Conservation (phyloP, 2,329 filamentous ascomycete species). For the Aspergillus brasiliensis region DNA sequence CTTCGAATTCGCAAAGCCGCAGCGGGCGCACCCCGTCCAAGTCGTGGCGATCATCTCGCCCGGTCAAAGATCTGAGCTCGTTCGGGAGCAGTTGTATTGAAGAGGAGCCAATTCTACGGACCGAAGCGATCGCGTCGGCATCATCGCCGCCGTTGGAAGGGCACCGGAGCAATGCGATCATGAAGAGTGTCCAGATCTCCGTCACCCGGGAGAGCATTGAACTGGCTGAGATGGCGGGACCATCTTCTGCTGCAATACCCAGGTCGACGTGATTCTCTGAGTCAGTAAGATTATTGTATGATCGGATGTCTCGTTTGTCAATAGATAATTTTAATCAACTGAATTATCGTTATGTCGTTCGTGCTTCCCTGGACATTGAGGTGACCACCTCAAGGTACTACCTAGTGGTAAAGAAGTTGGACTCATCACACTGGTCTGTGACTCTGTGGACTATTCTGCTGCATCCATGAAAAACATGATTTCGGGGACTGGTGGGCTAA, state of each 20-base stretch:
- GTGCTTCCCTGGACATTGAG: too few relatives aligned
- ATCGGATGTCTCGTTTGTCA: background rate
- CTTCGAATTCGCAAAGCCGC: constrained; percentile 12
- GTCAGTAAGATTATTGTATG: background rate
- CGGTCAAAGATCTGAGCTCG: background rate
- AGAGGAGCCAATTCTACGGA: background rate
- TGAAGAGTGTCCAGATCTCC: constrained; percentile 21
- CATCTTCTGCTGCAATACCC: background rate
- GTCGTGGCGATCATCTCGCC: background rate
- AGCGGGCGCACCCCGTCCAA: background rate
- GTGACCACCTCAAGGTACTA: too few relatives aligned
- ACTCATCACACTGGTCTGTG: too few relatives aligned
- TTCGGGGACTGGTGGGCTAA: too few relatives aligned
- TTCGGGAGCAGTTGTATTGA: background rate
- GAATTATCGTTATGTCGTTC: too few relatives aligned
- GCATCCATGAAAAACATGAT: too few relatives aligned
- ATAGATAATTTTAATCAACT: too few relatives aligned
- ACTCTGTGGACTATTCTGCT: too few relatives aligned
- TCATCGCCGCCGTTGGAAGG: background rate
- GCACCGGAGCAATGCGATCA: background rate
- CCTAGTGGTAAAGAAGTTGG: too few relatives aligned
- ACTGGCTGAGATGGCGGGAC: background rate
- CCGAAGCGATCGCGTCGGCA: background rate
- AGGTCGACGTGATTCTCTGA: background rate
- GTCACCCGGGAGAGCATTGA: constrained; percentile 12